Percentiles rank a stretch among this genome's conserved stretches.
Conservation (phyloP, 2,329 filamentous ascomycete genomes). For the Ploettnerulaceae sp. region DNA sequence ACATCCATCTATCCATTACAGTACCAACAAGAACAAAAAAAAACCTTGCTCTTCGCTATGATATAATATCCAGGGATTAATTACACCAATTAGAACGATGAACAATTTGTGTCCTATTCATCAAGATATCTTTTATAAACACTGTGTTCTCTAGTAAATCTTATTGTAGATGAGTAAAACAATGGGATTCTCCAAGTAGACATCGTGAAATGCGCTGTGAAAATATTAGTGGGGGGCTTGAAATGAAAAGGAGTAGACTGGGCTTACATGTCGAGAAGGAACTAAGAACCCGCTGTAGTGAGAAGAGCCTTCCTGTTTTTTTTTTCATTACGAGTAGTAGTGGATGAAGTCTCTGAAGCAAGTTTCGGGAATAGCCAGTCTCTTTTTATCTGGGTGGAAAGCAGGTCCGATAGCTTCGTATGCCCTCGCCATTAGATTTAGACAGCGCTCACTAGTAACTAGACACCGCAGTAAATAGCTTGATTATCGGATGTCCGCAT, state of each 20-base stretch:
- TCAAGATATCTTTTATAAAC: conserved; percentile 66
- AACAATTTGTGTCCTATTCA: conserved; percentile 76
- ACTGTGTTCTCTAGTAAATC: conserved; percentile 55
- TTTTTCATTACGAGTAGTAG: conserved; percentile 68
- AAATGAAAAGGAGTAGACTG: not conserved
- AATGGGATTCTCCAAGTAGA: conserved; percentile 70
- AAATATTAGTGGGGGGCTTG: not conserved
- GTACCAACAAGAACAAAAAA: not conserved
- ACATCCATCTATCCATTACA: too few relatives aligned
- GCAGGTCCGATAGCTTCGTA: too few relatives aligned
- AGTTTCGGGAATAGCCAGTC: conserved; percentile 57
- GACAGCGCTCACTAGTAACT: too few relatives aligned
- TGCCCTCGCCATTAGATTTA: too few relatives aligned
- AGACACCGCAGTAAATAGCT: too few relatives aligned
- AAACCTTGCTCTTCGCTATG: too few relatives aligned
- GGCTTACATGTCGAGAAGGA: conserved; percentile 44
- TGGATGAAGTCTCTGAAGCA: conserved; percentile 65
- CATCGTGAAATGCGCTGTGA: conserved; percentile 51
- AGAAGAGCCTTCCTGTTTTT: conserved; percentile 67
- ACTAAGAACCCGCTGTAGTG: conserved; percentile 82
- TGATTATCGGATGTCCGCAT: too few relatives aligned
- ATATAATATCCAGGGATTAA: too few relatives aligned
- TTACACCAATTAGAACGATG: conserved; percentile 68
- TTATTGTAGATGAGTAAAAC: conserved; percentile 69
- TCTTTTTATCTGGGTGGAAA: too few relatives aligned